phyloP scores from a whole-genome alignment of 2,329 filamentous ascomycete species.

The Helicocarpus griseus region DNA sequence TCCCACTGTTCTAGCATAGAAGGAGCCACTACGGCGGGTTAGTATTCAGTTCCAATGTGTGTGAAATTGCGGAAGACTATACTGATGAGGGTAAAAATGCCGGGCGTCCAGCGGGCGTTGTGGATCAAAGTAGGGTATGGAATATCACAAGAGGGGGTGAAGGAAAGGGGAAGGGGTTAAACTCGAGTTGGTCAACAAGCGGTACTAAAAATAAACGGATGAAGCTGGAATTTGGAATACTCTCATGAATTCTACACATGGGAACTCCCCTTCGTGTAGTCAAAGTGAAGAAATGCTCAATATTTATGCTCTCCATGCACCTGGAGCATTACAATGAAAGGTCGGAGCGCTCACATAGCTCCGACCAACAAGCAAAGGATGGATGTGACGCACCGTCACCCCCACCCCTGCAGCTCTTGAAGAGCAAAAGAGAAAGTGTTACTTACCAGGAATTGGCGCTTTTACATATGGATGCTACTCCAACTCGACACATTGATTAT shows the following conservation, averaged over 20 bases:
- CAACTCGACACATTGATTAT: not conserved
- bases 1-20: constrained; percentile 17
- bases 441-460: not conserved
- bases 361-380: not conserved
- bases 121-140: not conserved
- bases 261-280: not conserved
- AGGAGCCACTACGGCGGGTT: constrained; percentile 9
- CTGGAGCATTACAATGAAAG: not conserved
- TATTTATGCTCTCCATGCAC: not conserved
- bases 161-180: not conserved
- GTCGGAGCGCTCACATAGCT: not conserved
- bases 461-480: not conserved
- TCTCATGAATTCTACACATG: not conserved
- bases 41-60: not conserved
- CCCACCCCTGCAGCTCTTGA: not conserved
- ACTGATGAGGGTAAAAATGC: not conserved
- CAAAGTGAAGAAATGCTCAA: not conserved
- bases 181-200: not conserved
- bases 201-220: not conserved
- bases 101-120: not conserved
- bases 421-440: not conserved
- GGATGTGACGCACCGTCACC: not conserved
- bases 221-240: not conserved
- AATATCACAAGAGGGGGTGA: not conserved
- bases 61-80: not conserved